Percentiles rank a stretch among this genome's conserved stretches.
Evolutionary conservation across 495 filamentous ascomycete genomes (phyloP).

Genomic region (Hypoxylon subgilvum): DNA sequence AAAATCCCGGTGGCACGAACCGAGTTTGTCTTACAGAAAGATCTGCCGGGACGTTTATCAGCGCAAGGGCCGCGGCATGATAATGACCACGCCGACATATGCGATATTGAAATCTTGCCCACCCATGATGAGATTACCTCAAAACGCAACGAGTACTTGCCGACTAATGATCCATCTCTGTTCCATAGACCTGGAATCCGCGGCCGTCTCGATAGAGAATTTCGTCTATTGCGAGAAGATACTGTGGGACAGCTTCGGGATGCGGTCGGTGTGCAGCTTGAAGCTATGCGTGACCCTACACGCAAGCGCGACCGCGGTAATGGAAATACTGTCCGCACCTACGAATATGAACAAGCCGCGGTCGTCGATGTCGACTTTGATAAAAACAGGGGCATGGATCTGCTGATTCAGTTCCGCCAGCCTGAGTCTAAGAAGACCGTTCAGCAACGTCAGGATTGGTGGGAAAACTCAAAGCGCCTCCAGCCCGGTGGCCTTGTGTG

Average conservation of each 20-base stretch:
- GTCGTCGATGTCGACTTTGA: slow-evolving; percentile 53
- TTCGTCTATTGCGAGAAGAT: slow-evolving; percentile 71
- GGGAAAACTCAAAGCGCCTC: slow-evolving; percentile 62
- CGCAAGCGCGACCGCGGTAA: slow-evolving; percentile 8
- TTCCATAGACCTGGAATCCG: slow-evolving; percentile 64
- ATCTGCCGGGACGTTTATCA: slow-evolving; percentile 61
- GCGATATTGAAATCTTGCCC: slow-evolving; percentile 67
- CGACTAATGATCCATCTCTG: slow-evolving; percentile 54
- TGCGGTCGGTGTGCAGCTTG: slow-evolving; percentile 54
- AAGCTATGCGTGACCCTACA: slow-evolving; percentile 21
- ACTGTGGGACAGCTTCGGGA: slow-evolving; percentile 68
- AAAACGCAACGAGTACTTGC: slow-evolving; percentile 63
- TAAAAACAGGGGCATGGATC: slow-evolving; percentile 56
- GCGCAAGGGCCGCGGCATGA: slow-evolving; percentile 64
- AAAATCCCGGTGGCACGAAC: slow-evolving; percentile 15
- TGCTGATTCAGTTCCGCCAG: slow-evolving; percentile 64
- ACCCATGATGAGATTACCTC: slow-evolving; percentile 66
- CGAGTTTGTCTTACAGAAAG: slow-evolving; percentile 50
- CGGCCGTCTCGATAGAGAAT: slow-evolving; percentile 72
- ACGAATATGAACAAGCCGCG: slow-evolving; percentile 50
- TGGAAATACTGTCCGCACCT: slow-evolving; percentile 37
- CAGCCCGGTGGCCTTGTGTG: slow-evolving; percentile 65
- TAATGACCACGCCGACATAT: slow-evolving; percentile 68
- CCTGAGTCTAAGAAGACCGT: slow-evolving; percentile 44
- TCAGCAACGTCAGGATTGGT: slow-evolving; percentile 62